phyloP scores from a whole-genome alignment of 768 basidiomycete species.

The Boletus sp. region DNA sequence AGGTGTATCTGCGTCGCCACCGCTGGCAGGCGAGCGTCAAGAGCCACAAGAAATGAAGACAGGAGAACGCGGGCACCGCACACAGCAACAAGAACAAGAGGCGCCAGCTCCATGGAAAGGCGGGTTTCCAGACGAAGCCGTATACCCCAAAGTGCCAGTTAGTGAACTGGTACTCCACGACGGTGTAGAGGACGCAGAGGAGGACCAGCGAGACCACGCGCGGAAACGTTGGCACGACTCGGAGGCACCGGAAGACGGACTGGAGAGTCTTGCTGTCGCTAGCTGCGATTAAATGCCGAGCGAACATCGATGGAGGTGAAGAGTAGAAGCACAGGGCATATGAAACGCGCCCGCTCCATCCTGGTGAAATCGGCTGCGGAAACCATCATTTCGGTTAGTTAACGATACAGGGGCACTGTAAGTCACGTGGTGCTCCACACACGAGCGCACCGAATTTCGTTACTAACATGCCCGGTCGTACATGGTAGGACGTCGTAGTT shows the following conservation, averaged over 20 bases:
- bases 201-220: background rate
- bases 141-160: conserved; percentile 1
- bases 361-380: too few species aligned
- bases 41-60: conserved; percentile 8
- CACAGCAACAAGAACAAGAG: conserved; percentile 12
- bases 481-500: too few species aligned
- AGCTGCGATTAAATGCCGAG: background rate
- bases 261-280: background rate
- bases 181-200: conserved; percentile 3
- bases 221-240: background rate
- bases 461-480: too few species aligned
- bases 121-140: conserved; percentile 13
- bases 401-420: too few species aligned
- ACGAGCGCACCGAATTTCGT: too few species aligned
- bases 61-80: conserved; percentile 9
- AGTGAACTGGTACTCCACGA: conserved; percentile 11
- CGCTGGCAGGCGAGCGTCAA: background rate
- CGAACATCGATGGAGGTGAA: background rate
- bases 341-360: background rate
- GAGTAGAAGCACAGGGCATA: background rate
- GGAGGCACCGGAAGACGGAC: background rate
- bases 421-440: too few species aligned
- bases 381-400: too few species aligned
- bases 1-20: background rate
- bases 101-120: conserved; percentile 22